A percentile compares a stretch with the other conserved stretches of the same genome.
phyloP scores from a whole-genome alignment of 805 yeast species.

The Wickerhamiella hasegawae region DNA sequence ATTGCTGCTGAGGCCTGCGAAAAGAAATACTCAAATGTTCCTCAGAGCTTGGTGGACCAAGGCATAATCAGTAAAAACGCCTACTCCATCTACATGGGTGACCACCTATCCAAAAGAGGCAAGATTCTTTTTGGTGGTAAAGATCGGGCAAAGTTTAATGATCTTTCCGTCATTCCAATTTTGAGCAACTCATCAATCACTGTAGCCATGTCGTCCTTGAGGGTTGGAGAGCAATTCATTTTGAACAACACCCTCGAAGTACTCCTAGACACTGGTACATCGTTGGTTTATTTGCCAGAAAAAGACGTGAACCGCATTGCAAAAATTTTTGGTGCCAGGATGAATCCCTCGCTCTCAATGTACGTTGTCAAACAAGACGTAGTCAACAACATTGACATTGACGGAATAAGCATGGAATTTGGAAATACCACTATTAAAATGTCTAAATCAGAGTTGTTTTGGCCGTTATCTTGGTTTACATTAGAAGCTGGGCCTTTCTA shows the following conservation, averaged over 20 bases:
- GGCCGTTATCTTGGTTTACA: conserved; percentile 19
- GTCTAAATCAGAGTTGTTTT: conserved; percentile 25
- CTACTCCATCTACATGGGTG: conserved; percentile 48
- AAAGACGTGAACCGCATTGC: conserved; percentile 22
- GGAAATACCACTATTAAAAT: conserved; percentile 34
- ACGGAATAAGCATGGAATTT: conserved; percentile 30
- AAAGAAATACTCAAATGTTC: conserved; percentile 40
- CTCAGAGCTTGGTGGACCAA: conserved; percentile 36
- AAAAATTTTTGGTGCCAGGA: conserved; percentile 26
- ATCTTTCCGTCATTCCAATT: conserved; percentile 32
- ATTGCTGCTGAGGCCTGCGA: conserved; percentile 10
- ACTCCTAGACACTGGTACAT: conserved; percentile 42
- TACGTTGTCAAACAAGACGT: conserved; percentile 27
- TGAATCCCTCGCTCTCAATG: conserved; percentile 24
- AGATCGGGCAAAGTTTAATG: conserved; percentile 47
- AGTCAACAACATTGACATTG: conserved; percentile 9
- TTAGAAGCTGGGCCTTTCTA: conserved; percentile 13
- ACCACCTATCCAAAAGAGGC: conserved; percentile 26
- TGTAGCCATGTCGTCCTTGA: conserved; percentile 13
- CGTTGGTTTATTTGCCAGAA: conserved; percentile 34
- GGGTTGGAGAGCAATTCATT: conserved; percentile 5
- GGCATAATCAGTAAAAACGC: conserved; percentile 40
- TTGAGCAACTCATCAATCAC: conserved; percentile 10
- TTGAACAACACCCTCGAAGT: conserved; percentile 19
- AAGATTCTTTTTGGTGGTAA: conserved; percentile 58